Percentiles rank a stretch among this genome's conserved stretches.
These are phyloP conservation scores for Wickerhamiella infanticola DNA, from an alignment of 1,139 yeast species.

Conservation along the genomic window DNA sequence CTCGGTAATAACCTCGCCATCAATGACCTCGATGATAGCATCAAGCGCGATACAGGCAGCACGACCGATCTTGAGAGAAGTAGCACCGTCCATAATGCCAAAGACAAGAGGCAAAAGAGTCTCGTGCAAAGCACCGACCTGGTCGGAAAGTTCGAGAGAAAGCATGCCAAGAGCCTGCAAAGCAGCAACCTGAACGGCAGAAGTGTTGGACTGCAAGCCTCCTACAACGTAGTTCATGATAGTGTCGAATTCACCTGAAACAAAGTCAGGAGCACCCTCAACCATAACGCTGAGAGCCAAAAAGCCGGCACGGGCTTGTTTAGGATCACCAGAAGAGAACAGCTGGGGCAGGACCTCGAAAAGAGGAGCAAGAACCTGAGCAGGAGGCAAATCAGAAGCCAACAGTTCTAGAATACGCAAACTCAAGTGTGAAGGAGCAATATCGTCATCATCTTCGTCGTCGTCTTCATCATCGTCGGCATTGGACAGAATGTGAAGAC, in stretches of 20 bases:
- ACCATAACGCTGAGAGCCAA: slow-evolving; percentile 71
- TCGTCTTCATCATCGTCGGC: slow-evolving; percentile 50
- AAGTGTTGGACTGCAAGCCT: slow-evolving; percentile 68
- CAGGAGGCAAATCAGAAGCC: slow-evolving; percentile 76
- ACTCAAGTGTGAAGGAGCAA: slow-evolving; percentile 62
- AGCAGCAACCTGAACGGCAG: slow-evolving; percentile 74
- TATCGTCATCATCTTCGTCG: slow-evolving; percentile 80
- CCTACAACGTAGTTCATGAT: slow-evolving; percentile 55
- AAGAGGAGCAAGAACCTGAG: slow-evolving; percentile 74
- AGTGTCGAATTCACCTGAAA: slow-evolving; percentile 58
- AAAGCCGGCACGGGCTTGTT: slow-evolving; percentile 79
- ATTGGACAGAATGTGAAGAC: slow-evolving; percentile 66
- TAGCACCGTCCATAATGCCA: slow-evolving; percentile 71
- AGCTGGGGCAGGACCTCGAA: slow-evolving; percentile 51
- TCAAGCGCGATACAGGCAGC: slow-evolving; percentile 86
- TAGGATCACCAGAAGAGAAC: slow-evolving; percentile 48
- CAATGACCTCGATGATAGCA: slow-evolving; percentile 81
- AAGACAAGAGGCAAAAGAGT: slow-evolving; percentile 74
- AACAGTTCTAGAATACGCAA: slow-evolving; percentile 66
- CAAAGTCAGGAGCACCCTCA: slow-evolving; percentile 88
- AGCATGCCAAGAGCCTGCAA: slow-evolving; percentile 65
- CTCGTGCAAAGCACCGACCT: slow-evolving; percentile 69
- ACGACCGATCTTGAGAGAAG: slow-evolving; percentile 72
- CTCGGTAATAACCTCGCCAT: slow-evolving; percentile 62
- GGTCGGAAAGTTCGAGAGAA: slow-evolving; percentile 73